Conservation (phyloP, 75 land plant species). For the Sequoiadendron giganteum region DNA sequence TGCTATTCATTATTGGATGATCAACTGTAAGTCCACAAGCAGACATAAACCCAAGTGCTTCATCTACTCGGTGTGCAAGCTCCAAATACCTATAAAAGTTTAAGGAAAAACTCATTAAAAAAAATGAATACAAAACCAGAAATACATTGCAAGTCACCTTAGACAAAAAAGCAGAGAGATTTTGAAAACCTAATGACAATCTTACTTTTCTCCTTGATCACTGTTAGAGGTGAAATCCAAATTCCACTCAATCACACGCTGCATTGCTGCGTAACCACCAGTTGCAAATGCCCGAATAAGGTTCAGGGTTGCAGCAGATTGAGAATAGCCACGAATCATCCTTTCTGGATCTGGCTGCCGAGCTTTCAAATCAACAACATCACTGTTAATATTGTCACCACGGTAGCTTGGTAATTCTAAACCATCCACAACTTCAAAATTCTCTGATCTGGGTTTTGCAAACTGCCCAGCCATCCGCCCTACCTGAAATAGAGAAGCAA, state of each 20-base stretch:
- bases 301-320: constrained; percentile 68
- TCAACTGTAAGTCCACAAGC: constrained; percentile 67
- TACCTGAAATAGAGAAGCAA: constrained; percentile 17
- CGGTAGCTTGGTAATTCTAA: constrained; percentile 34
- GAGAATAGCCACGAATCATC: constrained; percentile 53
- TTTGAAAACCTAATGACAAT: background rate
- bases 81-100: constrained; percentile 51
- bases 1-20: constrained; percentile 70
- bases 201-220: constrained; percentile 69
- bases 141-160: background rate
- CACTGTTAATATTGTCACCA: constrained; percentile 43
- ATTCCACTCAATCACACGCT: constrained; percentile 71
- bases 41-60: constrained; percentile 73
- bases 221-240: constrained; percentile 58
- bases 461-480: constrained; percentile 56
- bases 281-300: constrained; percentile 76
- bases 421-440: constrained; percentile 32
- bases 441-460: constrained; percentile 40
- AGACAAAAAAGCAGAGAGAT: background rate
- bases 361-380: constrained; percentile 14
- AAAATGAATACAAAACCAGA: background rate
- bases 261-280: constrained; percentile 83
- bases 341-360: constrained; percentile 65
- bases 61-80: constrained; percentile 69
- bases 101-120: background rate